Evolutionary conservation across 2,329 filamentous ascomycete species (phyloP).

Genomic region (Colletotrichum agaves): DNA sequence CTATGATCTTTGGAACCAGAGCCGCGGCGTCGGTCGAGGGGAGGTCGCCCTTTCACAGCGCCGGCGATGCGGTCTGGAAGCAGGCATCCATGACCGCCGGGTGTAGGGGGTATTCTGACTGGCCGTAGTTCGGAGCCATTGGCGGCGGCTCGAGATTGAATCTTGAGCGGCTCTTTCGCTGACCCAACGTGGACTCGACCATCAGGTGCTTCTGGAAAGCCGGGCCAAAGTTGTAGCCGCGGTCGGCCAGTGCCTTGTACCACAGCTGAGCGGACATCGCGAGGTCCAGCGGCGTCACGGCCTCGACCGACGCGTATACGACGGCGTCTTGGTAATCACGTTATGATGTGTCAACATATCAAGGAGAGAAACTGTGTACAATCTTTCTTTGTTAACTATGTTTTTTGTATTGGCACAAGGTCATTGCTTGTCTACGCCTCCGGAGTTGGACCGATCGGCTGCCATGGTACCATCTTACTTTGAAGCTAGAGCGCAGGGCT

Average conservation of each 20-base stretch:
- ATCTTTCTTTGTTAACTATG: too few relatives aligned
- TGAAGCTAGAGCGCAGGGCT: too few relatives aligned
- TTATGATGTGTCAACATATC: too few relatives aligned
- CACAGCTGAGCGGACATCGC: background rate
- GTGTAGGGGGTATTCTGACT: constrained; percentile 22
- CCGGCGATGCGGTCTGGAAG: constrained; percentile 36
- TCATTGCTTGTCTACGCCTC: too few relatives aligned
- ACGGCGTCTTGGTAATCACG: too few relatives aligned
- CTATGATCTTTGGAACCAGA: background rate
- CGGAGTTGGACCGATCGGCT: too few relatives aligned
- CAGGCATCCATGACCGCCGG: constrained; percentile 14
- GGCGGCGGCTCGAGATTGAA: background rate
- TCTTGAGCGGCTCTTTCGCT: background rate
- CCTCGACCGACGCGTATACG: too few relatives aligned
- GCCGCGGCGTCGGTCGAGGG: background rate
- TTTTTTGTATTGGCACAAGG: too few relatives aligned
- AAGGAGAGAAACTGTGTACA: too few relatives aligned
- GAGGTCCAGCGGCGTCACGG: background rate
- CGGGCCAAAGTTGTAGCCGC: constrained; percentile 13
- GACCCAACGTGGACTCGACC: constrained; percentile 7
- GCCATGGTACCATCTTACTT: too few relatives aligned
- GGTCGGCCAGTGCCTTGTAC: constrained; percentile 3
- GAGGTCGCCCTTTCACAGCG: constrained; percentile 36
- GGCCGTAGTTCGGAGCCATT: background rate
- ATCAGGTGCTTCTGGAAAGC: constrained; percentile 12